Percentiles rank a stretch among this genome's conserved stretches.
Conservation (phyloP, 2,329 filamentous ascomycete genomes). For the Ceratocystis diversiconidia region DNA sequence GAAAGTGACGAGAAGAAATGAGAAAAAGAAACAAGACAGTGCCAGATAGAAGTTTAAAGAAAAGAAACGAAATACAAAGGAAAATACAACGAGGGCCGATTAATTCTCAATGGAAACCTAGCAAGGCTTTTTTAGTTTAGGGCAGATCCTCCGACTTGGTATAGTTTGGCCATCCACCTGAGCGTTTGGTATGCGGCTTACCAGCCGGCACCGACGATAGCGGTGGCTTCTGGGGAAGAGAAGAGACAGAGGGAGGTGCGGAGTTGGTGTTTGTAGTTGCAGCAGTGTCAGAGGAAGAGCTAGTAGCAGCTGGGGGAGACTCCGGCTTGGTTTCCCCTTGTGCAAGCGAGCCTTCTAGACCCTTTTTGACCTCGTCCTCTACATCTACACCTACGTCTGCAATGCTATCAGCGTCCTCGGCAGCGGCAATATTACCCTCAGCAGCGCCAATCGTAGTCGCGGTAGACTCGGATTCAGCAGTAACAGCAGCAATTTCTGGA, state of each 20-base stretch:
- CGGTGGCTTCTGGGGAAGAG: slow-evolving; percentile 15
- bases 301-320: slow-evolving; percentile 23
- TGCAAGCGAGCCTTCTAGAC: slow-evolving; percentile 19
- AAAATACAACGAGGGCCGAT: too few relatives aligned
- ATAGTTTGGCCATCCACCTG: slow-evolving; percentile 25
- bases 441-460: not conserved
- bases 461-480: slow-evolving; percentile 11
- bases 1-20: not conserved
- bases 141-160: slow-evolving; percentile 26
- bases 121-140: slow-evolving; percentile 21
- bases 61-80: too few relatives aligned
- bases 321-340: slow-evolving; percentile 26
- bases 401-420: not conserved
- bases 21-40: not conserved
- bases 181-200: slow-evolving; percentile 28
- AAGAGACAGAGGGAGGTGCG: slow-evolving; percentile 22
- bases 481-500: not conserved
- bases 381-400: slow-evolving; percentile 13
- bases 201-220: slow-evolving; percentile 23
- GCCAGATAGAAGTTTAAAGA: too few relatives aligned
- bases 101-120: not conserved
- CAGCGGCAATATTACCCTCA: not conserved
- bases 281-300: slow-evolving; percentile 21
- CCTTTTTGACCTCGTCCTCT: slow-evolving; percentile 14
- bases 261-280: not conserved